Evolutionary conservation across 2,329 filamentous ascomycete genomes (phyloP), one percentile per base, ranked within the genome.

Genomic region (Diplocarpon rosae): DNA sequence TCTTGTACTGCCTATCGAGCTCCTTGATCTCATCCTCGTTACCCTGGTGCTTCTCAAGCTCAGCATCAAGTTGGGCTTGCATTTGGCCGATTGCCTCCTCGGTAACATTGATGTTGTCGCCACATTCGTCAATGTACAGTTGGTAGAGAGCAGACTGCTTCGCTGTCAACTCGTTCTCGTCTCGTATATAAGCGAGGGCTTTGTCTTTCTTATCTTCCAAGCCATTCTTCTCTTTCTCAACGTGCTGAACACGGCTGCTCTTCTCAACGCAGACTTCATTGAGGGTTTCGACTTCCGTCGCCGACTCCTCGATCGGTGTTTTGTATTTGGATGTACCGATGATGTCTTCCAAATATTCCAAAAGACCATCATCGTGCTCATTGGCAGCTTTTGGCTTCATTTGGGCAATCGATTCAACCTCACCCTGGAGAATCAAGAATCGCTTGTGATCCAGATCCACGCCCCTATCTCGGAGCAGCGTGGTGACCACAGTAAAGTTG

Each of bases 271-370:
- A 98, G 2, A 94, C 78, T 57, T 98, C 92, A 60, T 98, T 98
- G 43, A 96, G 74, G 1, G 79, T 80, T 65, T 98, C 92, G 0
- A 95, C 86, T 63, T 96, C 86, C 1, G 82, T 69, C 0, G 88
- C 90, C 0, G 89, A 82, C 66, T 98, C 92, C 56, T 98, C 92
- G 51, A 98, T 98, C 0, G 92, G 90, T 0, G 84, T 77, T 67
- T 98, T 98, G 69, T 98, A 98, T 63, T 95, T 95, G 5, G 92
- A 96, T 0, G 92, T 98, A 51, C 93, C 92, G 56, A 98, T 96
- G 50, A 98, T 98, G 59, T 98, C 92, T 63, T 98, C 92, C 0
- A 98, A 76, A 53, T 98, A 98, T 63, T 98, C 92, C 14, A 98
- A 72, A 3, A 98, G 75, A 11, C 92, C 92, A 58, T 98, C 92